Evolutionary conservation across 2,329 filamentous ascomycete species (phyloP), one percentile per base, ranked within the genome.

Genomic region (Colletotrichum sp.): DNA sequence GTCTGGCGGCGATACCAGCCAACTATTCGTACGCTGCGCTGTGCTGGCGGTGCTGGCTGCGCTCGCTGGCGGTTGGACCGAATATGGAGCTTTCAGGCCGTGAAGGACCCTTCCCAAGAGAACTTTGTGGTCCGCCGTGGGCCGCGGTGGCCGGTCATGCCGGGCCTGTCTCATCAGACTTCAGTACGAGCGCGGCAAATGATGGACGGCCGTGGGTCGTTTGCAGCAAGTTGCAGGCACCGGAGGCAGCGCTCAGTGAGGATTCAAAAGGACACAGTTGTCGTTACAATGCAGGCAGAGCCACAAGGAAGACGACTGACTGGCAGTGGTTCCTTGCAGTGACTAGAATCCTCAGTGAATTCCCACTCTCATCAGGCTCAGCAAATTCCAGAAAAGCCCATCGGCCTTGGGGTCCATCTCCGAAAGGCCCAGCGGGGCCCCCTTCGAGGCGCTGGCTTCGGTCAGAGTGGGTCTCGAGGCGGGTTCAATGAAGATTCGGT

Each of bases 181-280:
- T n/a, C 30, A 72, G 69, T 58, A 64, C 26, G 66, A 74, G 71
- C 58, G 66, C 66, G 58, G 68, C 43, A 71, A 66, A 58, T n/a
- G 36, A 48, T 43, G 71, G 48, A 30, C 66, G 66, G 66, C 52
- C 52, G 66, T 68, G 66, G 66, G 66, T 68, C 66, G 36, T 55
- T 15, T n/a, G 43, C 36, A 36, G n/a, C 38, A 26, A 56, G 24
- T 26, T 69, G 15, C 34, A 69, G 55, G 32, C 24, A 58, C 32
- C 32, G 66, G 48, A 58, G 66, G n/a, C 66, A 58, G 52, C 66
- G 66, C 52, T 43, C 52, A 66, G 64, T 13, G 34, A 18, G n/a
- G n/a, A 66, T 24, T 32, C 43, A n/a, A 60, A 36, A 75, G 72
- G 72, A 75, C 61, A 75, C 72, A 58, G 72, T 71, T 71, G 72